Evolutionary conservation across 495 filamentous ascomycete species (phyloP), one percentile per base, ranked within the genome.

Genomic region (Penicillium chermesinum): DNA sequence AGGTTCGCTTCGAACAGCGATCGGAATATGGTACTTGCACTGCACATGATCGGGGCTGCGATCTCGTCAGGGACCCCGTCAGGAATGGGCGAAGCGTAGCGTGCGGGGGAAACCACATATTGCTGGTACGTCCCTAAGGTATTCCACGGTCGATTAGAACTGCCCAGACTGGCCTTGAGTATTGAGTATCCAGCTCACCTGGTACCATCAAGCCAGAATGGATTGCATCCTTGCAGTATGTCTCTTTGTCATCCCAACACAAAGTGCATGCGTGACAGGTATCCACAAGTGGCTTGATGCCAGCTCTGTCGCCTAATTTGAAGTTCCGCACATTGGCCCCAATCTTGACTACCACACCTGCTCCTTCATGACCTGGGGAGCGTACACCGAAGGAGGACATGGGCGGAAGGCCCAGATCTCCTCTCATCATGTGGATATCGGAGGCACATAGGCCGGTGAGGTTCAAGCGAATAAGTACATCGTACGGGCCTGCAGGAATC

Each of bases 51-150:
- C 0, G 83, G 83, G 1, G 80, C 83, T 3, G 82, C 82, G 15
- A 79, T 54, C 37, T 76, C 78, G 17, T 77, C 77, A 1, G 67
- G 65, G n/a, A 86, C 63, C 4, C 62, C 69, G 12, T 83, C 81
- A 3, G 84, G 83, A 51, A 86, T 83, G 2, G 79, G 82, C 0
- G 83, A 83, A 2, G 84, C 81, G 50, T 85, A 82, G 41, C 75
- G 76, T 0, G 80, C 80, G 6, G 81, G 77, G 0, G 74, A 75
- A 15, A 83, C 58, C n/a, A 79, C 74, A 48, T 85, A 87, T 59
- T 86, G 79, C 61, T 84, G 82, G 56, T 86, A 87, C 0, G 82
- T 87, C 0, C 82, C 82, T 61, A 3, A 15, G 30, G 12, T 13
- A 21, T 30, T 4, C 4, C 5, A 30, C 10, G n/a, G n/a, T n/a